phyloP scores from a whole-genome alignment of 2,329 filamentous ascomycete genomes.

The Fusarium incarnatum region DNA sequence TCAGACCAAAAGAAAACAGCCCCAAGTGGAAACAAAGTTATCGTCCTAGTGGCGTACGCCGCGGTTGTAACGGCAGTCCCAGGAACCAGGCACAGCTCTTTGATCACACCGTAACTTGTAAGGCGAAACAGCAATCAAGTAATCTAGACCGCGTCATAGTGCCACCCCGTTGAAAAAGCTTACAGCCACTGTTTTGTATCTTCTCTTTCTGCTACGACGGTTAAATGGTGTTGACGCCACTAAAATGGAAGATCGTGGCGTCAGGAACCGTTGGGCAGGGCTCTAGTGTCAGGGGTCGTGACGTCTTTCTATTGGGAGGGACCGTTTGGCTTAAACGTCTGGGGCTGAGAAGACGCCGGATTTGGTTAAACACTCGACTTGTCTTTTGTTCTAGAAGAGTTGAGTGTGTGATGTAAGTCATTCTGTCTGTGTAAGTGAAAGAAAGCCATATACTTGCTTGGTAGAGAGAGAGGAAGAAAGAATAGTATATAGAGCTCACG shows the following conservation, averaged over 20 bases:
- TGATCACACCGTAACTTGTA: constrained; percentile 12
- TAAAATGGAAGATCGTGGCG: constrained; percentile 30
- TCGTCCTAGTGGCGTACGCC: constrained; percentile 18
- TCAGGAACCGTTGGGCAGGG: constrained; percentile 9
- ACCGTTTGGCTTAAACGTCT: constrained; percentile 28
- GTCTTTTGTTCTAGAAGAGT: constrained; percentile 22
- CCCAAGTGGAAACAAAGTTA: constrained; percentile 22
- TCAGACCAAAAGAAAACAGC: constrained; percentile 5
- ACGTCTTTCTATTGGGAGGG: not conserved
- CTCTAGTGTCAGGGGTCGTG: constrained; percentile 31
- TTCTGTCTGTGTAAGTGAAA: not conserved
- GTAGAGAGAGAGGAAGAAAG: not conserved
- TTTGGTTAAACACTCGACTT: constrained; percentile 14
- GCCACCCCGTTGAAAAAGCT: constrained; percentile 2
- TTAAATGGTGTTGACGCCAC: constrained; percentile 31
- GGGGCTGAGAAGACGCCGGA: constrained; percentile 23
- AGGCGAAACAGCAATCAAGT: not conserved
- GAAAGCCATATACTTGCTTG: not conserved
- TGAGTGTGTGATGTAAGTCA: constrained; percentile 12
- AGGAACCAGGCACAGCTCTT: constrained; percentile 11
- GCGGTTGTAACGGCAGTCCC: not conserved
- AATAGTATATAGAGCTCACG: not conserved
- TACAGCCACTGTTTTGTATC: constrained; percentile 6
- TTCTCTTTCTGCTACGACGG: constrained; percentile 5
- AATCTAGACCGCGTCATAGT: constrained; percentile 5